phyloP scores from a whole-genome alignment of 2,329 filamentous ascomycete genomes.

The Scolecobasidium constrictum region DNA sequence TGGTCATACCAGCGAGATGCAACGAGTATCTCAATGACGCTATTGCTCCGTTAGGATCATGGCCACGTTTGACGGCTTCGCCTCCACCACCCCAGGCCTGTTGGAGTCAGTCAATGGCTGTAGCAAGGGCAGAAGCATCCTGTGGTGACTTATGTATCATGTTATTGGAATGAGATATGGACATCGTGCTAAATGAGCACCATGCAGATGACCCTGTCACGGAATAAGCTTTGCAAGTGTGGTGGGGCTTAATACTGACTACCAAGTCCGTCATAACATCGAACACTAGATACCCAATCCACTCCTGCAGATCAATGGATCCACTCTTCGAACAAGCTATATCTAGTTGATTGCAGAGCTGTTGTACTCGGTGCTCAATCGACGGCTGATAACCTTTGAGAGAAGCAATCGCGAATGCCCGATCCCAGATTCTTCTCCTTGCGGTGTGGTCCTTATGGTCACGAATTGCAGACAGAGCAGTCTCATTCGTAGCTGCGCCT shows the following conservation, averaged over 20 bases:
- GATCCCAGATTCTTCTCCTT: conserved; percentile 4
- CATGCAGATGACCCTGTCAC: too few species aligned
- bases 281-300: conserved; percentile 3
- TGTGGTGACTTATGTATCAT: too few species aligned
- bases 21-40: conserved; percentile 1
- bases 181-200: too few species aligned
- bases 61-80: neutral
- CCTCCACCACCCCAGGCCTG: conserved; percentile 2
- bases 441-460: conserved; percentile 1
- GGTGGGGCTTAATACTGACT: too few species aligned
- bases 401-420: conserved; percentile 1
- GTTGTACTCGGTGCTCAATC: neutral
- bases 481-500: neutral
- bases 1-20: conserved; percentile 4
- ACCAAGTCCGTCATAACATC: conserved; percentile 6
- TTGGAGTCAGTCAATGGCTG: too few species aligned
- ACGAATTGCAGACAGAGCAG: neutral
- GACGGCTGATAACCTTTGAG: conserved; percentile 1
- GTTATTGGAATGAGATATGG: too few species aligned
- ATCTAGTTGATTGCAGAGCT: conserved; percentile 4
- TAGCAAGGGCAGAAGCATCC: too few species aligned
- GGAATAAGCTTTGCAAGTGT: too few species aligned
- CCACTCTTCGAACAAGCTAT: neutral
- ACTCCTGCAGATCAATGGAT: conserved; percentile 1
- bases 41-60: conserved; percentile 1